These are phyloP conservation scores for Metschnikowia santaceciliae DNA, from an alignment of 805 yeast species.

Conservation along the genomic window DNA sequence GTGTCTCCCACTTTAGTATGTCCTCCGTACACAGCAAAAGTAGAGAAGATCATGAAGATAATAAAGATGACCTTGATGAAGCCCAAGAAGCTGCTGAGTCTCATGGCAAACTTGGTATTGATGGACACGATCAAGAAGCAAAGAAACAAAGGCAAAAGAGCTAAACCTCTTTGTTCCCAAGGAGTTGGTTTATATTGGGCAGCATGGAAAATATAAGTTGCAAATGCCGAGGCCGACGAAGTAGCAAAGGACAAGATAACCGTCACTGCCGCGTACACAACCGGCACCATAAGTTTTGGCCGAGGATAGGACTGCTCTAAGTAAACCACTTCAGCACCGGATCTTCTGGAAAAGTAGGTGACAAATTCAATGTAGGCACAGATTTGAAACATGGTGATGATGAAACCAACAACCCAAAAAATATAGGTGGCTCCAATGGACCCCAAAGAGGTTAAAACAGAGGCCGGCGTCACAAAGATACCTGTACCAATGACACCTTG, in stretches of 20 bases:
- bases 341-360: constrained; percentile 33
- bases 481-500: constrained; percentile 77
- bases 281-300: constrained; percentile 33
- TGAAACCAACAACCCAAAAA: constrained; percentile 40
- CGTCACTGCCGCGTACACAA: constrained; percentile 35
- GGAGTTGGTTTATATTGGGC: constrained; percentile 25
- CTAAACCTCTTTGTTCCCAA: constrained; percentile 37
- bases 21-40: constrained; percentile 36
- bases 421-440: constrained; percentile 42
- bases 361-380: constrained; percentile 40
- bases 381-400: constrained; percentile 35
- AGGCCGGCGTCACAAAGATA: constrained; percentile 67
- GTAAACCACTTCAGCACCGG: constrained; percentile 38
- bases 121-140: constrained; percentile 20
- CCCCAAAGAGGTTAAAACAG: constrained; percentile 46
- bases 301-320: constrained; percentile 37
- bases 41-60: constrained; percentile 30
- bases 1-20: constrained; percentile 31
- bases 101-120: constrained; percentile 27
- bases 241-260: constrained; percentile 35
- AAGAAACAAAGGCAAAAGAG: constrained; percentile 27
- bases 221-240: constrained; percentile 37
- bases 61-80: constrained; percentile 32
- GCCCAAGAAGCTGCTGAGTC: constrained; percentile 31
- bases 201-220: constrained; percentile 30